These are phyloP conservation scores for Skeletonema marinoi DNA, from an alignment of 108 stramenopile genomes.

Conservation along the genomic window DNA sequence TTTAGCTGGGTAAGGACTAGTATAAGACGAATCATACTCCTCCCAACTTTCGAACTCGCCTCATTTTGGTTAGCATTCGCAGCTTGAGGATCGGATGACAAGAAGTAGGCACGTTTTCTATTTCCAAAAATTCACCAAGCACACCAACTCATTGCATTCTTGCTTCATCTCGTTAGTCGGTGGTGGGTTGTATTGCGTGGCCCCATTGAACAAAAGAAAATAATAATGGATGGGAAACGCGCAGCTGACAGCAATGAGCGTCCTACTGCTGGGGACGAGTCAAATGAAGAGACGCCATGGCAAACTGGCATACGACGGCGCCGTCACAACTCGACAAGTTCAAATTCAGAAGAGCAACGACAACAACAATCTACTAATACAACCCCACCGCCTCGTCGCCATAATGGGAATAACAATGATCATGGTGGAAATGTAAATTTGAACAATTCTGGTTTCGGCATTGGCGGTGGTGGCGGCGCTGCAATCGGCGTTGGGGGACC, in stretches of 20 bases:
- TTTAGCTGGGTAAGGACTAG: no score
- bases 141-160: no score
- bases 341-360: neutral
- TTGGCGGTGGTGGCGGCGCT: neutral
- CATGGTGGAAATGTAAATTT: slow-evolving; percentile 4
- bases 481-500: neutral
- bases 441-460: neutral
- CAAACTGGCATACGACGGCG: neutral
- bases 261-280: neutral
- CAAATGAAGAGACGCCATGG: neutral
- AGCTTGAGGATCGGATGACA: no score
- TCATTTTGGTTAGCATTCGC: no score
- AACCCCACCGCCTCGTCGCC: neutral
- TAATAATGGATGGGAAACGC: neutral
- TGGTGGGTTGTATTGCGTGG: no score
- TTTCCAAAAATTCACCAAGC: no score
- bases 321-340: neutral
- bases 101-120: no score
- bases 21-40: no score
- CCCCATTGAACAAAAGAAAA: no score
- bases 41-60: no score
- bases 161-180: no score
- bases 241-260: neutral
- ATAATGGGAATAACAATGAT: neutral
- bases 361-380: neutral